Base-by-base conservation (phyloP, 2,329 filamentous ascomycete genomes). In the Zymoseptoria ardabiliae region DNA sequence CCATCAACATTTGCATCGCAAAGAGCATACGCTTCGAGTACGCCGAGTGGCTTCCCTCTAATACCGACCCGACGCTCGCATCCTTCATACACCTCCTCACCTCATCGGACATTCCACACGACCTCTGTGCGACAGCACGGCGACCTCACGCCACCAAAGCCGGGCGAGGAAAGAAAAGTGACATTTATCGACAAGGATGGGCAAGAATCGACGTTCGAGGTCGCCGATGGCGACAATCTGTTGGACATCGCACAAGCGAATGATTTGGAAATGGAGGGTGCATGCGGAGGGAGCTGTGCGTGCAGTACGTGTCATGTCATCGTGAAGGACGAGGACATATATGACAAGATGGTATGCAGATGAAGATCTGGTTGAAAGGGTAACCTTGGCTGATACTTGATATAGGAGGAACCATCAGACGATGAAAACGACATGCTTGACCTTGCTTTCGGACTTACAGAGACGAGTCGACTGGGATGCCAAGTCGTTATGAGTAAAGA, bases 221-320 rank as follows among this genome's bases (percentile, higher is more conserved):
- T 97, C 8, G 80, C 85, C 13, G 85, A 89, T 68, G 94, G 94
- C 54, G 91, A 96, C 75, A 99, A 99, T 74, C 80, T 99, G 57
- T 82, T 99, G 57, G 93, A 97, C 71, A 93, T 99, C 70, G 94
- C 93, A 21, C 93, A 97, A 74, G 90, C 89, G 52, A 85, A 97
- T 75, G 93, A 97, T 71, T 79, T 99, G 50, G 94, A 99, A 75
- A 97, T 99, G 93, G 94, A 99, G 80, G 85, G 94, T 62, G 94
- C 94, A 11, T 99, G 94, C 71, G 94, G 94, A 66, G 94, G 91
- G 21, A 94, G 90, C 35, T 96, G 91, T 76, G 91, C 91, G 57
- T 96, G 91, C 78, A 94, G 89, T 59, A 96, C 91, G 5, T 96
- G 91, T 78, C 91, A 96, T 76, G 87, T 96, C 58, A 91, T 96